Conservation (phyloP, 164 flowering plant species). For the Vitis rotundifolia region DNA sequence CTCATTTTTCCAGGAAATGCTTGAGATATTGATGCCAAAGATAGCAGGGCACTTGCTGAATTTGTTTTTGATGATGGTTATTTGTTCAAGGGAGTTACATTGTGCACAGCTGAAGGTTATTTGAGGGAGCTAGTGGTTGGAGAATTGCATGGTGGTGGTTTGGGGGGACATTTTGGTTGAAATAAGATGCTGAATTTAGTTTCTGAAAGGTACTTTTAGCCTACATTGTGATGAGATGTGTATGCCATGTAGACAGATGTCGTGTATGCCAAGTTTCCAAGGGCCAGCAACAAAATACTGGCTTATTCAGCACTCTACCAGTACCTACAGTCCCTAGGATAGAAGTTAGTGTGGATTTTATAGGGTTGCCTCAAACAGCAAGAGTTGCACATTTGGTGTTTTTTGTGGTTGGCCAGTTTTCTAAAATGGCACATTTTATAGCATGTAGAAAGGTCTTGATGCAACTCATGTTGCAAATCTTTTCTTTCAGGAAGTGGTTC, state of each 20-base stretch:
- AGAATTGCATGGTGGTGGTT: too few species aligned
- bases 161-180: too few species aligned
- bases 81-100: too few species aligned
- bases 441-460: constrained; percentile 2
- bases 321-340: not conserved
- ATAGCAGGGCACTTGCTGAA: too few species aligned
- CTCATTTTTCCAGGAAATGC: too few species aligned
- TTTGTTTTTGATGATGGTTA: too few species aligned
- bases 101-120: too few species aligned
- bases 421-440: constrained; percentile 1
- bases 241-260: not conserved
- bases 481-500: not conserved
- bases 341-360: not conserved
- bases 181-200: not conserved
- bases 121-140: too few species aligned
- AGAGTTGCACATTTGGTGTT: not conserved
- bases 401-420: not conserved
- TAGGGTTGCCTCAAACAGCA: not conserved
- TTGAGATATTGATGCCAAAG: too few species aligned
- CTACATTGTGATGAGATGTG: too few species aligned
- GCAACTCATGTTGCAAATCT: constrained; percentile 1
- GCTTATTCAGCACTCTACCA: too few species aligned
- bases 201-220: not conserved
- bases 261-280: not conserved
- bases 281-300: too few species aligned